These are phyloP conservation scores for Hysterium pulicare DNA, from an alignment of 2,329 filamentous ascomycete species.

Conservation along the genomic window DNA sequence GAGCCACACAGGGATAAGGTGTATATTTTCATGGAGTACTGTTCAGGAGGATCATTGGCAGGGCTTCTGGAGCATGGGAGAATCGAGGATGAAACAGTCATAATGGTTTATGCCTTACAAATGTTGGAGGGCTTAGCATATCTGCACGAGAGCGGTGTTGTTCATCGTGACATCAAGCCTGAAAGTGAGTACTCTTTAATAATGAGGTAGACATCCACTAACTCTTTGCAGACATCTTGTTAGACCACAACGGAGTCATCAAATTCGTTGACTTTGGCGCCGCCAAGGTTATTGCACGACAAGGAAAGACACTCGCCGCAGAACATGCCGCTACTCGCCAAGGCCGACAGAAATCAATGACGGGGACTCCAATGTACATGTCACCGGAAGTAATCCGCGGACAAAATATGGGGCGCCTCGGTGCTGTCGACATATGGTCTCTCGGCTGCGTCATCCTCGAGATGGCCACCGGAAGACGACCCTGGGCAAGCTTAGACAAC, in stretches of 20 bases:
- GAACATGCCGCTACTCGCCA: slow-evolving; percentile 53
- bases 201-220: slow-evolving; percentile 6
- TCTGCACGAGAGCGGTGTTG: slow-evolving; percentile 85
- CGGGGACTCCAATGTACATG: slow-evolving; percentile 99
- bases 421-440: slow-evolving; percentile 93
- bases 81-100: slow-evolving; percentile 96
- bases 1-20: slow-evolving; percentile 98
- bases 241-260: slow-evolving; percentile 96
- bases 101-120: slow-evolving; percentile 93
- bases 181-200: slow-evolving; percentile 64
- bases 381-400: slow-evolving; percentile 98
- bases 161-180: slow-evolving; percentile 96
- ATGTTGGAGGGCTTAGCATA: slow-evolving; percentile 92
- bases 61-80: slow-evolving; percentile 88
- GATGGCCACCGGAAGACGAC: slow-evolving; percentile 91
- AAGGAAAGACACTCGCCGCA: slow-evolving; percentile 79
- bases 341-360: slow-evolving; percentile 78
- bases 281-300: slow-evolving; percentile 91
- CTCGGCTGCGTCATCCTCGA: slow-evolving; percentile 94
- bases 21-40: slow-evolving; percentile 99
- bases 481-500: slow-evolving; percentile 95
- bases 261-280: slow-evolving; percentile 99
- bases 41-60: slow-evolving; percentile 88
- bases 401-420: slow-evolving; percentile 66
- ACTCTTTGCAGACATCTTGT: slow-evolving; percentile 69